These are phyloP conservation scores for Lagerstroemia speciosa DNA, from an alignment of 345 rosid species.

Conservation along the genomic window DNA sequence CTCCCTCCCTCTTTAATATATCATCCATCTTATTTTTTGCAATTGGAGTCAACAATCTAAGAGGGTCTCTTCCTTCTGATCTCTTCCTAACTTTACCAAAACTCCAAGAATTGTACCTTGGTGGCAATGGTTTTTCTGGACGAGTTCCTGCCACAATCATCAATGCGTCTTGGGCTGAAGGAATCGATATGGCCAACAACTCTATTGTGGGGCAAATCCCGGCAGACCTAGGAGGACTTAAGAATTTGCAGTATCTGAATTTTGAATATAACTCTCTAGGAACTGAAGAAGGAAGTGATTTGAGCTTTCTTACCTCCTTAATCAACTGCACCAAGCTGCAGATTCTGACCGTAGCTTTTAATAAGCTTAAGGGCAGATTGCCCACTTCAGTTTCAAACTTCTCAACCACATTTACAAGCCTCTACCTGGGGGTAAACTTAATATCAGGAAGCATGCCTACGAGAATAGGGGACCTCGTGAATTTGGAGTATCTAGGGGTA, in stretches of 20 bases:
- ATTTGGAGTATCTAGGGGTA: background rate
- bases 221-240: slow-evolving; percentile 4
- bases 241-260: slow-evolving; percentile 1
- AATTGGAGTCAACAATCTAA: slow-evolving; percentile 17
- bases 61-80: slow-evolving; percentile 15
- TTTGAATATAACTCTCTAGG: background rate
- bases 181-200: background rate
- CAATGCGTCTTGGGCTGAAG: slow-evolving; percentile 5
- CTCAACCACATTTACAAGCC: background rate
- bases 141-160: background rate
- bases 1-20: slow-evolving; percentile 21
- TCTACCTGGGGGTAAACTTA: background rate
- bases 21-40: slow-evolving; percentile 13
- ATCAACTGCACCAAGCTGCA: slow-evolving; percentile 5
- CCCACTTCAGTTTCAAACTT: slow-evolving; percentile 9
- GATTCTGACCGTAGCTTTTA: background rate
- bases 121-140: background rate
- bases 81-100: slow-evolving; percentile 11
- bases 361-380: slow-evolving; percentile 3
- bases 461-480: slow-evolving; percentile 8
- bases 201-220: slow-evolving; percentile 2
- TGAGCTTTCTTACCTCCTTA: slow-evolving; percentile 10
- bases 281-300: slow-evolving; percentile 4
- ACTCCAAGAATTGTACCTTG: background rate
- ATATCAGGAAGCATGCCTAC: slow-evolving; percentile 6